A percentile compares a stretch with the other conserved stretches of the same genome.
These are phyloP conservation scores for Astrothelium subdiscretum DNA, from an alignment of 495 filamentous ascomycete species.

Conservation along the genomic window DNA sequence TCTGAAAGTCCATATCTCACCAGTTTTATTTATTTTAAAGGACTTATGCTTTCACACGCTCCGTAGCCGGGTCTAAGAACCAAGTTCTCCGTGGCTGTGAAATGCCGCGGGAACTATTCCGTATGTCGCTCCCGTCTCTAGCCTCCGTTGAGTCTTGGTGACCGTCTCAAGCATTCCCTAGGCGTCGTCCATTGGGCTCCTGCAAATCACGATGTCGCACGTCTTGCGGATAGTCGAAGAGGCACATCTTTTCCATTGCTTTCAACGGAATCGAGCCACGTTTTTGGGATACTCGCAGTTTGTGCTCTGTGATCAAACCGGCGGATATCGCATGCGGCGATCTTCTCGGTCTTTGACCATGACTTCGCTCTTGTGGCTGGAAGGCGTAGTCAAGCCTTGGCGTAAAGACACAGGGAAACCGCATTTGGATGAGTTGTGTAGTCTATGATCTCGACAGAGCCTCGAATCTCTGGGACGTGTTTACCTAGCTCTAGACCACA, in stretches of 20 bases:
- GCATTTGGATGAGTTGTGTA: no score
- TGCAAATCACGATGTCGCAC: neutral
- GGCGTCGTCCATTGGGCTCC: neutral
- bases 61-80: no score
- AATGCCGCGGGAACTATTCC: no score
- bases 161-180: neutral
- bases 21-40: no score
- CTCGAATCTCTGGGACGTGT: neutral
- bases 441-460: no score
- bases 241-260: neutral
- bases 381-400: no score
- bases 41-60: no score
- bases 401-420: no score
- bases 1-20: no score
- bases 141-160: neutral
- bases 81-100: no score
- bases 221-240: neutral
- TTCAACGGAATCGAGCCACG: neutral
- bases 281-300: neutral
- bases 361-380: no score
- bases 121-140: no score
- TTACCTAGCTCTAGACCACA: neutral
- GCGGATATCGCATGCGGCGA: neutral
- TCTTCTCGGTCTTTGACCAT: neutral
- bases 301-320: neutral